Base-by-base conservation (phyloP, 2,329 filamentous ascomycete species). In the Aspergillus tamarii region DNA sequence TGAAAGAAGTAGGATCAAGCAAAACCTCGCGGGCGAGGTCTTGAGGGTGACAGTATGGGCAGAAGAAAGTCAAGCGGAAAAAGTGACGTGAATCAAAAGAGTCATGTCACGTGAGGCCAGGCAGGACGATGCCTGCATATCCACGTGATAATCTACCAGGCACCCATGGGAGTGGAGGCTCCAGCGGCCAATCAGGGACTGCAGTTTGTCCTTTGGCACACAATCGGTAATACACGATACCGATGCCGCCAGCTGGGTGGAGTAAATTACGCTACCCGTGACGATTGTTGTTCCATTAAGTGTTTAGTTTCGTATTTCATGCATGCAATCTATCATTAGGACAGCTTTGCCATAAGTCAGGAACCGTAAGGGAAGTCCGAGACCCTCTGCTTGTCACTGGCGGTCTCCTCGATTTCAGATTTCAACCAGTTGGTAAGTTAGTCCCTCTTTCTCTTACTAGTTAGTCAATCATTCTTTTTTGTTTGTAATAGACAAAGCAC, bases 61-160 rank as follows among this genome's bases (percentile, higher is more conserved):
- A 28, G 26, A 19, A 26, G n/a, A 30, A 53, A 46, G 16, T 41
- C n/a, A 53, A 23, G 41, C 61, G 65, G 60, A 67, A 75, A 76
- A 76, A 74, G 73, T 77, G 74, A 75, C 73, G 72, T 72, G 67
- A 62, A 66, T 58, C 61, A 61, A 64, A 66, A 32, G 16, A n/a
- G 19, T 12, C n/a, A 16, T 8, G 41, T 70, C 71, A 73, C 69
- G 65, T 74, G 70, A 56, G 41, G 21, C 6, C 19, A 50, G 52
- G 34, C 45, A 41, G 53, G 54, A 19, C 8, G 10, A 58, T 52
- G 62, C 57, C 55, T 59, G 34, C 28, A 41, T 23, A 16, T 32
- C 7, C 65, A 69, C 63, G 69, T 73, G 69, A 71, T 55, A 12
- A 5, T 12, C 30, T 6, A 34, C 45, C 62, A 69, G 65, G 60